A percentile compares a stretch with the other conserved stretches of the same genome.
Conservation (phyloP, 441 rosid genomes). For the Rhodomyrtus psidioides region DNA sequence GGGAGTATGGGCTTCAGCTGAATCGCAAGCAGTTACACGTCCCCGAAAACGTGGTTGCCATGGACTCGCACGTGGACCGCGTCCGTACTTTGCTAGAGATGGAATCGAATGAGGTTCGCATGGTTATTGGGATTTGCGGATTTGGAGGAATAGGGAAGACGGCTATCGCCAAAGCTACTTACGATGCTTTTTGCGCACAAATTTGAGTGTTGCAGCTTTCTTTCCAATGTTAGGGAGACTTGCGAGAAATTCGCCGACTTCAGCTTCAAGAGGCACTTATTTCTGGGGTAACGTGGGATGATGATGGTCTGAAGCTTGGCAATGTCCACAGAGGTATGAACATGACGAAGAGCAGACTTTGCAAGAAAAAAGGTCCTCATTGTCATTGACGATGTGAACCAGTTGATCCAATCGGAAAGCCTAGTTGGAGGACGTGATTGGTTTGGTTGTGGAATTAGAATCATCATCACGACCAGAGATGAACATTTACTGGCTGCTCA, state of each 20-base stretch:
- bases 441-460: background rate
- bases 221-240: background rate
- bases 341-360: background rate
- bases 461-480: background rate
- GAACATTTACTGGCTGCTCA: background rate
- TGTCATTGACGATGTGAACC: background rate
- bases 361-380: background rate
- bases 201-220: background rate
- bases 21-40: background rate
- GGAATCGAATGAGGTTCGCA: background rate
- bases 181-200: background rate
- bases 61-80: background rate
- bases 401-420: background rate
- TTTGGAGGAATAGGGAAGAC: background rate
- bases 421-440: background rate
- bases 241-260: background rate
- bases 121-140: background rate
- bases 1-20: background rate
- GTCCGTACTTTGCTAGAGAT: background rate
- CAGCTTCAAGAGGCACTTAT: background rate
- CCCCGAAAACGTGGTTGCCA: background rate
- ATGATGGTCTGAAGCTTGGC: background rate
- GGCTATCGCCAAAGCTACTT: background rate
- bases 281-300: background rate
- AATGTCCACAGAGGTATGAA: background rate